These are phyloP conservation scores for Gracilaria domingensis DNA, from an alignment of 23 red algal species.

Conservation along the genomic window DNA sequence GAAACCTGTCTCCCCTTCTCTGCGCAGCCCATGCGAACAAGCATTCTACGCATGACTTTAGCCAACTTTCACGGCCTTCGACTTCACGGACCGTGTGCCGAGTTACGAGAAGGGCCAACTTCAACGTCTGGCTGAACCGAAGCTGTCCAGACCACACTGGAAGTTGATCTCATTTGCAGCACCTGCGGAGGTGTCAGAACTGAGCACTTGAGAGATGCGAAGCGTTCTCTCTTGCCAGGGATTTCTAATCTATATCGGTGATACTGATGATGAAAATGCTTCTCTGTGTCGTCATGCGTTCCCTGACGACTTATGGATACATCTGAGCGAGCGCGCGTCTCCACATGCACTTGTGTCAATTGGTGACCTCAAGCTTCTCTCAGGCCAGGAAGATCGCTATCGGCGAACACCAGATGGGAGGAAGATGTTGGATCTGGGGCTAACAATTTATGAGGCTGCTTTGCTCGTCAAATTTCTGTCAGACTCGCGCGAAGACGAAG, in stretches of 20 bases:
- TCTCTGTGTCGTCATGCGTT: slow-evolving; percentile 30
- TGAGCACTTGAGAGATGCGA: slow-evolving; percentile 17
- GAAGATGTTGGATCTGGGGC: background rate
- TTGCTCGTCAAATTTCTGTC: slow-evolving; percentile 34
- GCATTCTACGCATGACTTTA: slow-evolving; percentile 24
- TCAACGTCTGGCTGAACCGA: slow-evolving; percentile 10
- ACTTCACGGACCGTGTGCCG: slow-evolving; percentile 25
- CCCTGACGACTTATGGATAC: slow-evolving; percentile 33
- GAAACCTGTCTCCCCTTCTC: background rate
- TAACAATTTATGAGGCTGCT: slow-evolving; percentile 15
- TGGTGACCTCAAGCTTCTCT: slow-evolving; percentile 23
- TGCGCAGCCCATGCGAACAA: background rate
- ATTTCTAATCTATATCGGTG: slow-evolving; percentile 19
- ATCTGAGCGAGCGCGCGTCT: slow-evolving; percentile 32
- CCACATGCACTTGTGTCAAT: slow-evolving; percentile 20
- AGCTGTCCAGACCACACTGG: background rate
- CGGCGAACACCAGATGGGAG: background rate
- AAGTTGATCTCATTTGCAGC: background rate
- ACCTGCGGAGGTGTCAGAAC: background rate
- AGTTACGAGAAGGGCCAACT: background rate
- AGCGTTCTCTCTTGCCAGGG: slow-evolving; percentile 36
- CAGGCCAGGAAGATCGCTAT: slow-evolving; percentile 2
- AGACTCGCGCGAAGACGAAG: slow-evolving; percentile 16
- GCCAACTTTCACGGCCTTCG: slow-evolving; percentile 8
- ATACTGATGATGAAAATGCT: slow-evolving; percentile 11